phyloP scores from a whole-genome alignment of 2,329 filamentous ascomycete genomes.

The Ceratocystis ficicola region DNA sequence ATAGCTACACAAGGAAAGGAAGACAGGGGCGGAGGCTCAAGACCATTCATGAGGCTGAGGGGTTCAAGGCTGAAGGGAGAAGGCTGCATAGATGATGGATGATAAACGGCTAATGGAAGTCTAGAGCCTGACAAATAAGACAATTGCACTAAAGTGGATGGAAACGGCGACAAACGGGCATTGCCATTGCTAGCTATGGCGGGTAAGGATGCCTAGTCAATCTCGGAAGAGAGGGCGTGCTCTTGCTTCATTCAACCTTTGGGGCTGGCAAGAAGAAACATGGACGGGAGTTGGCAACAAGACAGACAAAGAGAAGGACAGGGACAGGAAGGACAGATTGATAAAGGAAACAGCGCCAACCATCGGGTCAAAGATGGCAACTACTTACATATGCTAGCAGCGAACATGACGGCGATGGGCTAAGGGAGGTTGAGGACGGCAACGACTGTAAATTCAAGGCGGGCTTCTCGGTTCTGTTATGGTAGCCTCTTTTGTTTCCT shows the following conservation, averaged over 20 bases:
- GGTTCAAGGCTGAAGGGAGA: neutral
- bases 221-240: neutral
- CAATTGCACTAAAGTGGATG: neutral
- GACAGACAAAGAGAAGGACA: too few relatives aligned
- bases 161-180: neutral
- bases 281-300: neutral
- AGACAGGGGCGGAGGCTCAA: neutral
- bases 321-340: neutral
- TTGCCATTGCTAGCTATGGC: neutral
- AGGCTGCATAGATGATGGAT: neutral
- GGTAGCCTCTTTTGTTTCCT: neutral
- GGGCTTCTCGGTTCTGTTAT: neutral
- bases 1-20: neutral
- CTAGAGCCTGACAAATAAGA: neutral
- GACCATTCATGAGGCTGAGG: neutral
- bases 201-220: neutral
- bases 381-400: conserved; percentile 9
- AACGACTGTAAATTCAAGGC: neutral
- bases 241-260: neutral
- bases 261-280: neutral
- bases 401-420: neutral
- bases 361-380: neutral
- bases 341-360: neutral
- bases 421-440: neutral
- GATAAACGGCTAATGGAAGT: neutral